phyloP scores from a whole-genome alignment of 2,329 filamentous ascomycete species.

The Zymoseptoria tritici region DNA sequence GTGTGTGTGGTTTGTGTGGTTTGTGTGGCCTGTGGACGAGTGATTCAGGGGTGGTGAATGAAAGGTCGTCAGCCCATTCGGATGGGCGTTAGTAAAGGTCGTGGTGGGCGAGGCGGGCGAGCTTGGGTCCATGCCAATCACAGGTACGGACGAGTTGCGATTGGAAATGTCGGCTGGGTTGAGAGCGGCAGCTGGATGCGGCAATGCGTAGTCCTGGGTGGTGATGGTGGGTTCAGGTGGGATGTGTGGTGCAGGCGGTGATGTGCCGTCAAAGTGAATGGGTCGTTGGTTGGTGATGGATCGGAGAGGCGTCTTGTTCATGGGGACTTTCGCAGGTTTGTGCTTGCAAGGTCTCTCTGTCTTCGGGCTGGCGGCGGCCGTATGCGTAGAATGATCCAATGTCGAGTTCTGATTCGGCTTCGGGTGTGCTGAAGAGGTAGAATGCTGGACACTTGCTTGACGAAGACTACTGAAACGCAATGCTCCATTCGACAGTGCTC shows the following conservation, averaged over 20 bases:
- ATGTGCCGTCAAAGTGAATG: conserved; percentile 6
- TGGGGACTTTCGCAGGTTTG: conserved; percentile 1
- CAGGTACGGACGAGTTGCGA: too few species aligned
- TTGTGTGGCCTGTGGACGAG: neutral
- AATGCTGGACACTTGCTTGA: neutral
- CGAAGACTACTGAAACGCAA: conserved; percentile 4
- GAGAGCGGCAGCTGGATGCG: too few species aligned
- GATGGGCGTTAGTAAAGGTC: too few species aligned
- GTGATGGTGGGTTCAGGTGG: neutral
- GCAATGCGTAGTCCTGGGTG: too few species aligned
- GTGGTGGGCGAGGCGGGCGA: too few species aligned
- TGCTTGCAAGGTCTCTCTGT: too few species aligned
- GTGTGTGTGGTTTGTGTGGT: neutral
- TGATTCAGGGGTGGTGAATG: neutral
- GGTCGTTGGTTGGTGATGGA: neutral
- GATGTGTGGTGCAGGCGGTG: neutral
- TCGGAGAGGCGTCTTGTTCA: neutral
- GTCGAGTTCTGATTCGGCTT: too few species aligned
- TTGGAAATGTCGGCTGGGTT: neutral
- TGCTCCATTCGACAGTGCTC: conserved; percentile 11
- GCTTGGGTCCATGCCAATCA: too few species aligned
- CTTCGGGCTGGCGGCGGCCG: too few species aligned
- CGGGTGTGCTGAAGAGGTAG: too few species aligned
- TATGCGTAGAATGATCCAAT: too few species aligned
- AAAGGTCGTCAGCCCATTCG: too few species aligned